These are phyloP conservation scores for Flammula alnicola DNA, from an alignment of 1,284 basidiomycete species.

Conservation along the genomic window DNA sequence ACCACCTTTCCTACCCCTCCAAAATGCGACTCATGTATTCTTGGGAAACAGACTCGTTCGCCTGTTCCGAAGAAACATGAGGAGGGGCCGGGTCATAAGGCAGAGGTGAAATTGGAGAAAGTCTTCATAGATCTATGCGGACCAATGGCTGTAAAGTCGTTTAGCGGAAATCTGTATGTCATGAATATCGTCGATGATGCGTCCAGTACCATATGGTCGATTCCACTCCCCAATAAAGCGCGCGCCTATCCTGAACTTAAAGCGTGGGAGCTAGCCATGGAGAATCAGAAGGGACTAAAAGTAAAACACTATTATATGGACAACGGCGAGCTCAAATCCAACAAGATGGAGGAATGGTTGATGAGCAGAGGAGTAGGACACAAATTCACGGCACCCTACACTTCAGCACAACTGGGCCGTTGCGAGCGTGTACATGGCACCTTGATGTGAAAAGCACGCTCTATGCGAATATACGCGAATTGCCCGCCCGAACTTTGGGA, in stretches of 20 bases:
- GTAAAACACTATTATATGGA: constrained; percentile 26
- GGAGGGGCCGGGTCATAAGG: constrained; percentile 22
- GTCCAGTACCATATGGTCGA: constrained; percentile 29
- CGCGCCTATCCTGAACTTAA: constrained; percentile 22
- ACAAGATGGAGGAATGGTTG: constrained; percentile 24
- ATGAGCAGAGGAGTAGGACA: constrained; percentile 13
- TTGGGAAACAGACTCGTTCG: constrained; percentile 24
- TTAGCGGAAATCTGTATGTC: constrained; percentile 30
- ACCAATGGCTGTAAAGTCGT: constrained; percentile 24
- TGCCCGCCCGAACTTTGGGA: constrained; percentile 30
- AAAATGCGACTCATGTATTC: constrained; percentile 23
- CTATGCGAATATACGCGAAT: constrained; percentile 26
- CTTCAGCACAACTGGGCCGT: constrained; percentile 30
- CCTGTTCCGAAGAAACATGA: constrained; percentile 23
- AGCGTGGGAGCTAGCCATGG: constrained; percentile 25
- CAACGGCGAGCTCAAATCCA: constrained; percentile 35
- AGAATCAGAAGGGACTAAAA: constrained; percentile 23
- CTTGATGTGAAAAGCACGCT: constrained; percentile 20
- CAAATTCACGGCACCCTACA: constrained; percentile 30
- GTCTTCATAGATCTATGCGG: constrained; percentile 40
- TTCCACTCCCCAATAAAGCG: constrained; percentile 29
- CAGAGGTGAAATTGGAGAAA: constrained; percentile 26
- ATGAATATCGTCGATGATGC: constrained; percentile 42
- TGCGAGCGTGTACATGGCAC: constrained; percentile 30
- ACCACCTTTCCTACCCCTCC: constrained; percentile 8